These are phyloP conservation scores for Rhipidocladum racemiflorum DNA, from an alignment of 176 grass and related monocot species.

Conservation along the genomic window DNA sequence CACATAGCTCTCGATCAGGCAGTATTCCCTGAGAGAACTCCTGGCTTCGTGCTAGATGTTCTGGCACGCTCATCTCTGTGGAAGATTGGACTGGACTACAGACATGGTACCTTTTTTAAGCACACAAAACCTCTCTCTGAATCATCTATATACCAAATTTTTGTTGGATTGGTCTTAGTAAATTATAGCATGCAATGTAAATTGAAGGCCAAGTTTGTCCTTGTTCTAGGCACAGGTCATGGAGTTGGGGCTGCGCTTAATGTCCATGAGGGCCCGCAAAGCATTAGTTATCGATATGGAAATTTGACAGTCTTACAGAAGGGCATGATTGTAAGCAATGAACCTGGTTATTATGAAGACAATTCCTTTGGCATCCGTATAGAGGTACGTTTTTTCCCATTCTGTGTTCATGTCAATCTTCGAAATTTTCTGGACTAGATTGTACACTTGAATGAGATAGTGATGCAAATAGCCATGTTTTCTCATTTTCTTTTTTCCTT, in stretches of 20 bases:
- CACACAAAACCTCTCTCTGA: not conserved
- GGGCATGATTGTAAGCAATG: slow-evolving; percentile 98
- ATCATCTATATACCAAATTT: not conserved
- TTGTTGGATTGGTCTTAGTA: not conserved
- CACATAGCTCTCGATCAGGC: slow-evolving; percentile 95
- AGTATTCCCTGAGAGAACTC: slow-evolving; percentile 87
- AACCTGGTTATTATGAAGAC: slow-evolving; percentile 97
- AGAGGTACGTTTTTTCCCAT: slow-evolving; percentile 53
- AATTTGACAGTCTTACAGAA: slow-evolving; percentile 84
- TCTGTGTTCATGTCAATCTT: not conserved
- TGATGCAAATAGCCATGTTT: not conserved
- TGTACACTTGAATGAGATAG: not conserved
- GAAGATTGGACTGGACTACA: slow-evolving; percentile 98
- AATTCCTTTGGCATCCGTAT: slow-evolving; percentile 94
- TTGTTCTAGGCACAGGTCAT: slow-evolving; percentile 87
- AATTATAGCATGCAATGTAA: not conserved
- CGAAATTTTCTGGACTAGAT: not conserved
- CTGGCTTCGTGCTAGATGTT: slow-evolving; percentile 93
- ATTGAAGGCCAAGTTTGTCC: slow-evolving; percentile 30
- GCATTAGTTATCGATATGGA: slow-evolving; percentile 94
- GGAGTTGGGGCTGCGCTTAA: slow-evolving; percentile 96
- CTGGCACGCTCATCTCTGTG: slow-evolving; percentile 89
- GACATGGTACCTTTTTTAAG: slow-evolving; percentile 60
- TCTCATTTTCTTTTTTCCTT: slow-evolving; percentile 15
- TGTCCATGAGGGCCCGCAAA: slow-evolving; percentile 92